A percentile compares a stretch with the other conserved stretches of the same genome.
These are phyloP conservation scores for Geotrichum restrictum DNA, from an alignment of 1,139 yeast species.

Conservation along the genomic window DNA sequence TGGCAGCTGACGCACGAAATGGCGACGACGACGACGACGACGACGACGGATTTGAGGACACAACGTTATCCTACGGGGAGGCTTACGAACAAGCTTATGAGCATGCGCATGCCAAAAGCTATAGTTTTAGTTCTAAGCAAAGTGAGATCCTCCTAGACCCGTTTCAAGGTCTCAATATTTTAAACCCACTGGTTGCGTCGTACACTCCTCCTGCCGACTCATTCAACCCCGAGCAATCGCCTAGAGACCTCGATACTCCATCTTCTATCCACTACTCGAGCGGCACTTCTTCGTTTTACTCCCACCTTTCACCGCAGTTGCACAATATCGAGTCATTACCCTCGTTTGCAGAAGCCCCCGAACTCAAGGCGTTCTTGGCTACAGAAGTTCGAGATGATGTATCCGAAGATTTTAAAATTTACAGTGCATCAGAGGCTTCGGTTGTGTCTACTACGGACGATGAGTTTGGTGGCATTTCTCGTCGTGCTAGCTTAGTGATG, in stretches of 20 bases:
- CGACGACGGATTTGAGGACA: too few relatives aligned
- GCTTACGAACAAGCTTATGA: too few relatives aligned
- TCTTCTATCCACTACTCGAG: neutral
- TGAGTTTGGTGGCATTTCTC: neutral
- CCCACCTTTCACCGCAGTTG: slow-evolving; percentile 8
- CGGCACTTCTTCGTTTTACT: neutral
- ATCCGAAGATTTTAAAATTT: slow-evolving; percentile 1
- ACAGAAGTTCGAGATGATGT: neutral
- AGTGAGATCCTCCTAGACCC: slow-evolving; percentile 16
- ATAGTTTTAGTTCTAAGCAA: slow-evolving; percentile 12
- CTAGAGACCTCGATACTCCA: neutral
- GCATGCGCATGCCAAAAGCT: too few relatives aligned
- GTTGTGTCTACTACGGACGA: neutral
- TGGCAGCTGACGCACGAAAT: too few relatives aligned
- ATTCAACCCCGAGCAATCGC: neutral
- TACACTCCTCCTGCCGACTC: neutral
- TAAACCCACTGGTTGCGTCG: neutral
- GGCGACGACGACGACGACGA: too few relatives aligned
- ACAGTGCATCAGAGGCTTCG: neutral
- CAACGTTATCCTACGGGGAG: too few relatives aligned
- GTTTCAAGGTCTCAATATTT: slow-evolving; percentile 15
- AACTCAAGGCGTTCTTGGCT: slow-evolving; percentile 8
- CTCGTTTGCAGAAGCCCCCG: slow-evolving; percentile 16
- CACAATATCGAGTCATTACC: neutral
- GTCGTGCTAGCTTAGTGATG: neutral